A percentile compares a stretch with the other conserved stretches of the same genome.
Conservation (phyloP, 768 basidiomycete genomes). For the Albatrellus ellisii region DNA sequence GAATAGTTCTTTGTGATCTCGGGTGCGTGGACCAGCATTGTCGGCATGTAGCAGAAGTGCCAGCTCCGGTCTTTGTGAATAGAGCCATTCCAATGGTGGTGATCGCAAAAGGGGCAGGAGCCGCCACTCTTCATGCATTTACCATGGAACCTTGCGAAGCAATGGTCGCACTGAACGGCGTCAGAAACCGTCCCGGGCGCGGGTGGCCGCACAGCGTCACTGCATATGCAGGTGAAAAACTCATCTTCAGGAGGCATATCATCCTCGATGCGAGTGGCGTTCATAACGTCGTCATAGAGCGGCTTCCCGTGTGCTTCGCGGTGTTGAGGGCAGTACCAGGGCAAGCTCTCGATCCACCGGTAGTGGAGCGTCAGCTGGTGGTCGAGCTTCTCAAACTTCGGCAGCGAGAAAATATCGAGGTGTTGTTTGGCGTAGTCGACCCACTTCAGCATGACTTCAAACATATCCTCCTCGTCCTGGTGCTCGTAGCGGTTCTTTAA, state of each 20-base stretch:
- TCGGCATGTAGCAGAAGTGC: slow-evolving; percentile 72
- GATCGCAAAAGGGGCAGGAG: slow-evolving; percentile 85
- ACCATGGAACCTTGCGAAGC: slow-evolving; percentile 77
- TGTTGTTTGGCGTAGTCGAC: slow-evolving; percentile 56
- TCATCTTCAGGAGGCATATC: slow-evolving; percentile 70
- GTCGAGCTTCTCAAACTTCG: slow-evolving; percentile 61
- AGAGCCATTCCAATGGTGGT: slow-evolving; percentile 83
- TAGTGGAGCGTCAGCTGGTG: slow-evolving; percentile 53
- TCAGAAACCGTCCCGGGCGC: slow-evolving; percentile 61
- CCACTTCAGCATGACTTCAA: slow-evolving; percentile 66
- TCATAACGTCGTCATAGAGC: slow-evolving; percentile 64
- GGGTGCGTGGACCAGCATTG: slow-evolving; percentile 58
- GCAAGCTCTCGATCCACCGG: slow-evolving; percentile 60
- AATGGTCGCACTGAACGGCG: slow-evolving; percentile 85
- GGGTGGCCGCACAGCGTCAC: slow-evolving; percentile 64
- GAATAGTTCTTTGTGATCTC: slow-evolving; percentile 71
- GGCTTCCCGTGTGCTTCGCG: slow-evolving; percentile 45
- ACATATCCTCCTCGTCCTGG: slow-evolving; percentile 47
- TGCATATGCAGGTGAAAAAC: slow-evolving; percentile 80
- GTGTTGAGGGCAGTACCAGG: slow-evolving; percentile 70
- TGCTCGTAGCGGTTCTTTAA: slow-evolving; percentile 48
- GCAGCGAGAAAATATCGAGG: slow-evolving; percentile 59
- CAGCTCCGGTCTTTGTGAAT: slow-evolving; percentile 73
- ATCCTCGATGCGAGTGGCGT: slow-evolving; percentile 62
- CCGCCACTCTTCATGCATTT: slow-evolving; percentile 80